Evolutionary conservation across 2,329 filamentous ascomycete species (phyloP).

Genomic region (Immersiporthe knoxdaviesiana): DNA sequence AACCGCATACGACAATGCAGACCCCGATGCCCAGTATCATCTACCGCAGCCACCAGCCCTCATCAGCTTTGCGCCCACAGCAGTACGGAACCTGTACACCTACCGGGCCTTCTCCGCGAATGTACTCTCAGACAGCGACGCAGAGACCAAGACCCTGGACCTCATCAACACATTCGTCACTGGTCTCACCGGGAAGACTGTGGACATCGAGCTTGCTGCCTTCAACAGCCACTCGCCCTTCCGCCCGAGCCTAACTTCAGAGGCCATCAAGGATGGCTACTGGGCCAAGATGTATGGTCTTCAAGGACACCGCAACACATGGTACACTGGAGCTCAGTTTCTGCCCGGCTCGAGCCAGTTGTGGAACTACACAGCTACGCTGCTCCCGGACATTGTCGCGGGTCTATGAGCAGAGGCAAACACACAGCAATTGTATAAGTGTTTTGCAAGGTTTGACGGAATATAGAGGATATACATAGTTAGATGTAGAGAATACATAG

Average conservation of each 20-base stretch:
- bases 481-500: neutral
- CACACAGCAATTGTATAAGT: neutral
- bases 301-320: constrained; percentile 41
- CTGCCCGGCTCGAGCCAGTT: neutral
- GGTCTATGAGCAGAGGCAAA: neutral
- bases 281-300: constrained; percentile 38
- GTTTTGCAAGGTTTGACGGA: neutral
- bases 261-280: constrained; percentile 36
- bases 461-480: neutral
- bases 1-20: neutral
- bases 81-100: neutral
- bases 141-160: constrained; percentile 19
- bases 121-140: constrained; percentile 2
- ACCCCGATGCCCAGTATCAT: constrained; percentile 32
- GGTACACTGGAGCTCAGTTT: constrained; percentile 38
- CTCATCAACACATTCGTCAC: constrained; percentile 15
- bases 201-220: constrained; percentile 27
- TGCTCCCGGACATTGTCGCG: neutral
- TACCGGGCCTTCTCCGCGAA: neutral
- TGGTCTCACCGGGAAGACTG: neutral
- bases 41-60: constrained; percentile 22
- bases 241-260: constrained; percentile 33
- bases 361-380: constrained; percentile 10
- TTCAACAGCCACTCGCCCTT: constrained; percentile 34
- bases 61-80: constrained; percentile 30